Evolutionary conservation across 1,139 yeast species (phyloP).

Genomic region (Geotrichum candidum): DNA sequence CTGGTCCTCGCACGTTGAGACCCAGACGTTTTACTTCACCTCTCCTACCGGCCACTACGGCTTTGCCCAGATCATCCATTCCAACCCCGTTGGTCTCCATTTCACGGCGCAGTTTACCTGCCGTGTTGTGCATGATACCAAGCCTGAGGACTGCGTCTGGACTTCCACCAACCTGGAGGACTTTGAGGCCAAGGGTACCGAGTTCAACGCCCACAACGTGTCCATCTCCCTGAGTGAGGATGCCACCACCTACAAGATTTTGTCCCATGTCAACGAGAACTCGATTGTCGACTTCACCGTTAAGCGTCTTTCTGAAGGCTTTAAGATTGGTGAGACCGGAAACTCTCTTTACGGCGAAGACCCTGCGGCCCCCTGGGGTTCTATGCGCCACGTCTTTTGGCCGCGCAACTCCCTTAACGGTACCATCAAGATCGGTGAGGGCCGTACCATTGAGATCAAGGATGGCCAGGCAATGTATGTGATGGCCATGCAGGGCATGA

Average conservation of each 20-base stretch:
- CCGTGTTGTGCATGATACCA: constrained; percentile 55
- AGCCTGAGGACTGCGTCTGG: constrained; percentile 59
- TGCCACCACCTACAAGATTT: constrained; percentile 50
- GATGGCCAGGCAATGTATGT: constrained; percentile 71
- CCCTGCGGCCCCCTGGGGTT: constrained; percentile 83
- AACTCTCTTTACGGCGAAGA: constrained; percentile 75
- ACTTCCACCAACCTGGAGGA: constrained; percentile 85
- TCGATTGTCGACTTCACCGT: constrained; percentile 68
- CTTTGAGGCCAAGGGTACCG: constrained; percentile 68
- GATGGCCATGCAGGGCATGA: constrained; percentile 98
- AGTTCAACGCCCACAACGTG: constrained; percentile 67
- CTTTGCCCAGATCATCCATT: constrained; percentile 90
- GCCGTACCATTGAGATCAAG: constrained; percentile 34
- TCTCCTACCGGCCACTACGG: constrained; percentile 65
- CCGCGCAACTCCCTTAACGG: constrained; percentile 78
- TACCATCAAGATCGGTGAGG: constrained; percentile 40
- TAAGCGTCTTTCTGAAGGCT: constrained; percentile 56
- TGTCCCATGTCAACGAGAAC: constrained; percentile 61
- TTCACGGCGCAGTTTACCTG: constrained; percentile 95
- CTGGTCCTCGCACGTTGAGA: constrained; percentile 82
- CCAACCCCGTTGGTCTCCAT: constrained; percentile 81
- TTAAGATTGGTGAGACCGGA: constrained; percentile 88
- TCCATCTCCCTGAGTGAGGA: constrained; percentile 58
- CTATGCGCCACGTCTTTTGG: constrained; percentile 95
- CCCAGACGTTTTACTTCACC: constrained; percentile 83